Base-by-base conservation (phyloP, 495 filamentous ascomycete genomes). In the Lichenothelia convexa region DNA sequence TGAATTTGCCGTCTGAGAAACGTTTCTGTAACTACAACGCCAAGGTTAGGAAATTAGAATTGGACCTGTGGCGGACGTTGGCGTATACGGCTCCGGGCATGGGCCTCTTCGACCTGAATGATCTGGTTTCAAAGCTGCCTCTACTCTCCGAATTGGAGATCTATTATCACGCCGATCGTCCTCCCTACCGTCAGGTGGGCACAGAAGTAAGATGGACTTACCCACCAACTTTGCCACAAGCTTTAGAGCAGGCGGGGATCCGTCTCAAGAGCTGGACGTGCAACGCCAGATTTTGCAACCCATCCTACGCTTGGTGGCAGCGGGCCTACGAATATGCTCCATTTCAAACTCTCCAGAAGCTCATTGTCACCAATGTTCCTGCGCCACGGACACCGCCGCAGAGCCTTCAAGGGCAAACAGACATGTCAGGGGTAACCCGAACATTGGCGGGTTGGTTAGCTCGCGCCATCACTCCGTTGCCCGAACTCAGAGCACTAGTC, bases 201-300 rank as follows among this genome's bases (percentile, higher is more conserved):
- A 45, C 42, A 54, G 5, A 57, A 51, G 13, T 9, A 11, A 77
- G 70, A 45, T 85, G 74, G 72, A 55, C 45, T 11, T 83, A 82
- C 46, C 68, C 75, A 21, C 49, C 64, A 3, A 40, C 52, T 1
- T 45, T 91, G 0, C 73, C 86, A 39, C 45, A 64, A 0, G 60
- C 67, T 1, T 57, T 83, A 21, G 51, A 58, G 5, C 36, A 58
- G 16, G 56, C 49, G 23, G 56, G 60, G 5, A 53, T 64, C 8
- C 49, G 49, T 23, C 67, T 92, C 20, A 61, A 57, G 21, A 71
- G 64, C 36, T 93, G 80, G 78, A 72, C 71, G 21, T 92, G 85
- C 83, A 86, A 79, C 45, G 55, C 67, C 22, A 66, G 73, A n/a
- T 61, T 79, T 31, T 62, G 67, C 41, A 61, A 67, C 6, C 55